phyloP scores from a whole-genome alignment of 2,329 filamentous ascomycete species.

The Myriosclerotinia duriaeana region DNA sequence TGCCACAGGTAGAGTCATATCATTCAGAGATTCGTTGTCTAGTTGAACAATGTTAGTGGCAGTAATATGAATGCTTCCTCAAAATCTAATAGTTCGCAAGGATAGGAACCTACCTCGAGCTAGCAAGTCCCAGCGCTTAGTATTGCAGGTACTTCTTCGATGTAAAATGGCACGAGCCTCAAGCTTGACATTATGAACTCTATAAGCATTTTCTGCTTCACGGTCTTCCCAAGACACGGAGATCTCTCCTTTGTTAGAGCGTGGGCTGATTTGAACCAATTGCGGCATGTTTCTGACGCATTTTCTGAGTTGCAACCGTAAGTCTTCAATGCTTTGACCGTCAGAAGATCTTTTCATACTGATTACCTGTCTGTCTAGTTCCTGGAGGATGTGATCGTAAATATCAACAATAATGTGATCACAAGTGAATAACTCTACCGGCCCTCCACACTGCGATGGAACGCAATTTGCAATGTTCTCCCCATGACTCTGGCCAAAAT shows the following conservation, averaged over 20 bases:
- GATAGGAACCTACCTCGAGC: neutral
- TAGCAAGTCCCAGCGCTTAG: neutral
- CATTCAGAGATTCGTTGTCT: neutral
- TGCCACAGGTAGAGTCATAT: too few species aligned
- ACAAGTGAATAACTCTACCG: constrained; percentile 16
- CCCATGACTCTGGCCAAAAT: constrained; percentile 28
- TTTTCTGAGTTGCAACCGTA: neutral
- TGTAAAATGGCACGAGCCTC: neutral
- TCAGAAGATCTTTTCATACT: neutral
- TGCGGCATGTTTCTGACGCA: neutral
- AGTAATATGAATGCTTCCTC: too few species aligned
- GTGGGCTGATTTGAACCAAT: neutral
- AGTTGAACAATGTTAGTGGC: neutral
- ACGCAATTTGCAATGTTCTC: too few species aligned
- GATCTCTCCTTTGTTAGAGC: neutral
- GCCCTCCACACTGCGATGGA: too few species aligned
- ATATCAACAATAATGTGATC: constrained; percentile 27
- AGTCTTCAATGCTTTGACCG: too few species aligned
- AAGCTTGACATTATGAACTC: neutral
- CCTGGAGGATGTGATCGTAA: constrained; percentile 17
- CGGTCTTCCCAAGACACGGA: neutral
- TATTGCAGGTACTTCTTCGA: neutral
- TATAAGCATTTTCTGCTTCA: neutral
- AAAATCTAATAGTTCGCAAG: neutral
- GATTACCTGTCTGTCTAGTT: neutral